Conservation (phyloP, 192 early-diverging fungal species). For the Coemansia asiatica region DNA sequence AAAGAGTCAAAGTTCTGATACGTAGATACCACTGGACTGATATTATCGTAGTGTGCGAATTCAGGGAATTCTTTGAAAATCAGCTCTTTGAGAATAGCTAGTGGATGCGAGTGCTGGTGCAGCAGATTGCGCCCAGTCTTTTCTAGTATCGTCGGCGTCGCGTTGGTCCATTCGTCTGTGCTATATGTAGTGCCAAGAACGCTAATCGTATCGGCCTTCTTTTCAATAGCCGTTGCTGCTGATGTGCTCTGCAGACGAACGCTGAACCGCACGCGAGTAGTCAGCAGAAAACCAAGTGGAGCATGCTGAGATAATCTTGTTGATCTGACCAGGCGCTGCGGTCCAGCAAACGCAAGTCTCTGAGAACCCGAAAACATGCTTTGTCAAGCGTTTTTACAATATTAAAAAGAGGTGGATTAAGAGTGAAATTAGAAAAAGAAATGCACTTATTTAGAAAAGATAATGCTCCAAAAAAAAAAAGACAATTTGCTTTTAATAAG, state of each 20-base stretch:
- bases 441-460: too few relatives aligned
- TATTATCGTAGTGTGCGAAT: conserved; percentile 61
- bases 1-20: conserved; percentile 92
- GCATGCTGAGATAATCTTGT: too few relatives aligned
- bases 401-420: too few relatives aligned
- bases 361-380: neutral
- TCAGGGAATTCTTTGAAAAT: conserved; percentile 76
- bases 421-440: too few relatives aligned
- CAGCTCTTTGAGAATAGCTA: conserved; percentile 77
- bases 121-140: conserved; percentile 78
- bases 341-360: too few relatives aligned
- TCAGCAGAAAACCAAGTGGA: too few relatives aligned
- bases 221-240: too few relatives aligned
- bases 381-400: neutral
- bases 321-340: too few relatives aligned
- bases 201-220: neutral
- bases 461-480: too few relatives aligned
- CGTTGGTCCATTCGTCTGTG: conserved; percentile 75
- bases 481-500: too few relatives aligned
- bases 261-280: neutral
- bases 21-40: conserved; percentile 82
- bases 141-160: conserved; percentile 69
- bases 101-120: conserved; percentile 76
- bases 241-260: conserved; percentile 7
- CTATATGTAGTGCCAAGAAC: conserved; percentile 33